These are phyloP conservation scores for Paspalum vaginatum DNA, from an alignment of 176 grass and related monocot genomes.

Conservation along the genomic window DNA sequence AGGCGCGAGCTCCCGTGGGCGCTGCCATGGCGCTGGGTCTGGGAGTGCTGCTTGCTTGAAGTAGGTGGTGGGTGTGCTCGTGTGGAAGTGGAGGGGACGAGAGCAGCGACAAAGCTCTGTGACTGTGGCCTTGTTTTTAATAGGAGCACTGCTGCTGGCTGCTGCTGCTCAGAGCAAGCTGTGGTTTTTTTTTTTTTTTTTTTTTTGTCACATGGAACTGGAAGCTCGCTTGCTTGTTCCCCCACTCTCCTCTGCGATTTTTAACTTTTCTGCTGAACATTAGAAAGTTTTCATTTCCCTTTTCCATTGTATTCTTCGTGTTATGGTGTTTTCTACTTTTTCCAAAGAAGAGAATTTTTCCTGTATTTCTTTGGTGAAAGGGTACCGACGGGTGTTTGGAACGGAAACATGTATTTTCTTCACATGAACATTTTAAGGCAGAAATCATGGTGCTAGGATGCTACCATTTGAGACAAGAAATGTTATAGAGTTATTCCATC, in stretches of 20 bases:
- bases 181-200: too few species aligned
- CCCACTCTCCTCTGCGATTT: neutral
- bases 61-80: neutral
- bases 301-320: too few species aligned
- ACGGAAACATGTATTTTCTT: too few species aligned
- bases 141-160: neutral
- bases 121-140: neutral
- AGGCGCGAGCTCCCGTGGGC: neutral
- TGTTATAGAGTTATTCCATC: too few species aligned
- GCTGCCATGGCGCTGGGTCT: neutral
- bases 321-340: neutral
- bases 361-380: neutral
- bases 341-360: neutral
- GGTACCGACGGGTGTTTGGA: neutral
- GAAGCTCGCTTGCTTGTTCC: too few species aligned
- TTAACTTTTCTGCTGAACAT: neutral
- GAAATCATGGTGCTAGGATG: too few species aligned
- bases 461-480: too few species aligned
- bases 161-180: neutral
- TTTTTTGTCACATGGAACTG: neutral
- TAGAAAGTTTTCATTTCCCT: neutral
- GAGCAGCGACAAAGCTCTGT: constrained; percentile 22
- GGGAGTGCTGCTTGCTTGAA: neutral
- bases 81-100: neutral
- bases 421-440: too few species aligned